Evolutionary conservation across 2,329 filamentous ascomycete species (phyloP), one percentile per base, ranked within the genome.

Genomic region (Xylariaceae sp.): DNA sequence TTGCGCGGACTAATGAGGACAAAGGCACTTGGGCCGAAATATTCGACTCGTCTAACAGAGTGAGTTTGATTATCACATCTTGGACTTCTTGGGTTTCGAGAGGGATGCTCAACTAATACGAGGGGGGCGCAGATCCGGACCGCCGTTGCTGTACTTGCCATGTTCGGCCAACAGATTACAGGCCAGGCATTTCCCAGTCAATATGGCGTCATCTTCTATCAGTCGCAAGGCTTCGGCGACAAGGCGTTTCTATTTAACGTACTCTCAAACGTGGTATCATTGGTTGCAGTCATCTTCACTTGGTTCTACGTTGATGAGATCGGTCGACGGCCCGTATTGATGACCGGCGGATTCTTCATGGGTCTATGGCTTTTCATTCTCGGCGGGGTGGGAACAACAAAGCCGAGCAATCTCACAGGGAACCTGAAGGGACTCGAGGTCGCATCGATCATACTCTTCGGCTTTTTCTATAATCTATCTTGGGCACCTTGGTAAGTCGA

Each of bases 161-260:
- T 54, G 51, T 54, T 54, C 32, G 51, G 51, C 26, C 51, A 54
- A 21, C 51, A 54, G 32, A 54, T 54, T 24, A 54, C 51, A 18
- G 51, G 51, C 8, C 51, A 54, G 36, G 44, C 51, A 16, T 54
- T 54, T 40, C 51, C 51, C 7, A 42, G 26, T 15, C 51, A 54
- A 27, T 54, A 54, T 30, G 51, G 51, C 39, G 51, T 54, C 21
- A 39, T 54, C 7, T 54, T 54, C 44, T 54, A 54, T 20, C 51
- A 54, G 36, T 44, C 36, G 18, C 51, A 54, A 32, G 51, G 51
- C 33, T 49, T 54, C 35, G 45, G 45, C 36, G 29, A 54, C 15
- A 42, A 43, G 26, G 37, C 51, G 13, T 54, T 54, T 32, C 26
- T 54, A 29, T 48, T 43, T 24, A 49, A 49, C 39, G 44, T 54